Evolutionary conservation across 345 rosid species (phyloP).

Genomic region (Hirschfeldia incana): DNA sequence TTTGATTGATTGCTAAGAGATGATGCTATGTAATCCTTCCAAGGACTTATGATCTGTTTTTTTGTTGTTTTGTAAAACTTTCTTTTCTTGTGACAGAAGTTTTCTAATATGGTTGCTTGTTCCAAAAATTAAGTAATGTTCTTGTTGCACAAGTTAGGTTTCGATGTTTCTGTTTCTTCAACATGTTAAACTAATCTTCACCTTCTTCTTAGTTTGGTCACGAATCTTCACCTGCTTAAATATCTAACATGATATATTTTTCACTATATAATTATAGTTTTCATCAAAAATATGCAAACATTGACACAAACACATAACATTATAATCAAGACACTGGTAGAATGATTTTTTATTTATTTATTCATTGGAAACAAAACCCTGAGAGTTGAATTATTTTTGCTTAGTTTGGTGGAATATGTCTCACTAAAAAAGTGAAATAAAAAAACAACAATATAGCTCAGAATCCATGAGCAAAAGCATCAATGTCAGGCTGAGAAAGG

Average conservation of each 20-base stretch:
- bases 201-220: background rate
- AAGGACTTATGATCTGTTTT: background rate
- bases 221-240: background rate
- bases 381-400: background rate
- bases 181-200: background rate
- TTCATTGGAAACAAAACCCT: background rate
- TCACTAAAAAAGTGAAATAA: background rate
- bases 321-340: background rate
- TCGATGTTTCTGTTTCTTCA: background rate
- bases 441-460: constrained; percentile 14
- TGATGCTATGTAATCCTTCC: background rate
- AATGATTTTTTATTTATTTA: background rate
- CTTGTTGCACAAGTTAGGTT: constrained; percentile 3
- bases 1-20: constrained; percentile 72
- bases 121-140: constrained; percentile 8
- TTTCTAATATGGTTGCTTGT: constrained; percentile 14
- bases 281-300: background rate
- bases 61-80: background rate
- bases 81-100: constrained; percentile 7
- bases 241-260: background rate
- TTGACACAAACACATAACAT: background rate
- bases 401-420: background rate
- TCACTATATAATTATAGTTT: background rate
- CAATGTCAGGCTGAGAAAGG: constrained; percentile 42
- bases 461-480: constrained; percentile 36